phyloP scores from a whole-genome alignment of 2,329 filamentous ascomycete genomes.

The Colletotrichum cereale region DNA sequence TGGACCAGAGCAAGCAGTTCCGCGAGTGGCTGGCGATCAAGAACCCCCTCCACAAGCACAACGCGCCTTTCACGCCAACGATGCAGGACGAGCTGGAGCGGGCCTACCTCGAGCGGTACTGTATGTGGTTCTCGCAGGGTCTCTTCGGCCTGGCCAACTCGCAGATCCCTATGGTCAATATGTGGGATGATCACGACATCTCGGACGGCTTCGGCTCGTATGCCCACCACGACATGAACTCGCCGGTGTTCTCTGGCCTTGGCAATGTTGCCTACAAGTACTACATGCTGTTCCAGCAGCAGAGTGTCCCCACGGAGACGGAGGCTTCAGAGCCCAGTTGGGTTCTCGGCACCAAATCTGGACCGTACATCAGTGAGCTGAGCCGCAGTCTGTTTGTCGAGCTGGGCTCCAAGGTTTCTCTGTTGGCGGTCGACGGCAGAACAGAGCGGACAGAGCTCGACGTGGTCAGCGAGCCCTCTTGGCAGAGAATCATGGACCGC shows the following conservation, averaged over 20 bases:
- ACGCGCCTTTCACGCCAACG: constrained; percentile 79
- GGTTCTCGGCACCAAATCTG: constrained; percentile 82
- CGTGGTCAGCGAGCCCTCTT: constrained; percentile 83
- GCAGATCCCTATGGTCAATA: constrained; percentile 98
- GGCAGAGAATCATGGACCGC: constrained; percentile 88
- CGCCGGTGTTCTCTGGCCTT: constrained; percentile 88
- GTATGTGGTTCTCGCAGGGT: constrained; percentile 96
- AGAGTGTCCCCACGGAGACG: constrained; percentile 85
- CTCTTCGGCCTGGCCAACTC: constrained; percentile 92
- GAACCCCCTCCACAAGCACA: constrained; percentile 83
- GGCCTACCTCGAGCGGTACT: constrained; percentile 91
- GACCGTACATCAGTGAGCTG: constrained; percentile 89
- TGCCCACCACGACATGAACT: constrained; percentile 89
- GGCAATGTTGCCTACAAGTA: constrained; percentile 97
- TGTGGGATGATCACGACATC: constrained; percentile 95
- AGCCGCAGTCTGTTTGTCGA: constrained; percentile 90
- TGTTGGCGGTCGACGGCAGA: constrained; percentile 90
- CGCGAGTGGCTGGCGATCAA: constrained; percentile 86
- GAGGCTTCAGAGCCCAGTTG: constrained; percentile 90
- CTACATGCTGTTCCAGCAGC: constrained; percentile 98
- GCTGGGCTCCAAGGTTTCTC: constrained; percentile 81
- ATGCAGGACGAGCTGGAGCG: constrained; percentile 90
- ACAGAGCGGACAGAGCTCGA: constrained; percentile 90
- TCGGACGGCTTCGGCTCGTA: constrained; percentile 96
- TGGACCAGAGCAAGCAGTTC: constrained; percentile 81